A percentile compares a stretch with the other conserved stretches of the same genome.
Evolutionary conservation across 805 yeast species (phyloP).

Genomic region (Cyberlindnera euphorbiiphila): DNA sequence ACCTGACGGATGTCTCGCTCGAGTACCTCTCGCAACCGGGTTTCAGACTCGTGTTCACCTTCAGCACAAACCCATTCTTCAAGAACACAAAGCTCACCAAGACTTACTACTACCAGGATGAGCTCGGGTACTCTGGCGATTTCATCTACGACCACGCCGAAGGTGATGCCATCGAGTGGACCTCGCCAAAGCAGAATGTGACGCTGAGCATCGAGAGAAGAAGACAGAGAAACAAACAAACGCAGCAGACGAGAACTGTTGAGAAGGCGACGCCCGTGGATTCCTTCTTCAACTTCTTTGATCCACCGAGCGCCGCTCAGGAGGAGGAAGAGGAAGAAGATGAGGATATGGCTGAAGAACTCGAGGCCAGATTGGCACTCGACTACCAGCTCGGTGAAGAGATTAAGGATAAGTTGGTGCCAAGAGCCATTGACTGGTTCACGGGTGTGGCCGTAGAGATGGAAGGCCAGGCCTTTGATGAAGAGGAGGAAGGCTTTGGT

Average conservation of each 20-base stretch:
- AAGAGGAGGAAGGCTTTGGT: slow-evolving; percentile 40
- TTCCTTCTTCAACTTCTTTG: slow-evolving; percentile 93
- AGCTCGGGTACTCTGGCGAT: slow-evolving; percentile 92
- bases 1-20: slow-evolving; percentile 66
- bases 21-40: slow-evolving; percentile 85
- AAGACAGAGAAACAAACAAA: slow-evolving; percentile 94
- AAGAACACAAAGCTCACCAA: slow-evolving; percentile 69
- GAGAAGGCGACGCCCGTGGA: slow-evolving; percentile 93
- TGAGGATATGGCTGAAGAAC: slow-evolving; percentile 64
- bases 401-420: slow-evolving; percentile 90
- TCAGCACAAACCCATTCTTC: slow-evolving; percentile 72
- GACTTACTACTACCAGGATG: slow-evolving; percentile 90
- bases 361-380: slow-evolving; percentile 80
- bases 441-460: slow-evolving; percentile 93
- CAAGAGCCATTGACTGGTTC: slow-evolving; percentile 97
- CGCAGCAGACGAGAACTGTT: slow-evolving; percentile 93
- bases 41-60: slow-evolving; percentile 80
- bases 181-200: slow-evolving; percentile 71
- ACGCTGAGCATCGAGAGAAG: slow-evolving; percentile 88
- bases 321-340: slow-evolving; percentile 50
- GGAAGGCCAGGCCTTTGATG: slow-evolving; percentile 52
- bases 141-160: slow-evolving; percentile 96
- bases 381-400: slow-evolving; percentile 97
- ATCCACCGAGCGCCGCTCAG: slow-evolving; percentile 78
- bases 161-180: slow-evolving; percentile 85